Evolutionary conservation across 2,329 filamentous ascomycete species (phyloP).

Genomic region (Karstenula rhodostoma): DNA sequence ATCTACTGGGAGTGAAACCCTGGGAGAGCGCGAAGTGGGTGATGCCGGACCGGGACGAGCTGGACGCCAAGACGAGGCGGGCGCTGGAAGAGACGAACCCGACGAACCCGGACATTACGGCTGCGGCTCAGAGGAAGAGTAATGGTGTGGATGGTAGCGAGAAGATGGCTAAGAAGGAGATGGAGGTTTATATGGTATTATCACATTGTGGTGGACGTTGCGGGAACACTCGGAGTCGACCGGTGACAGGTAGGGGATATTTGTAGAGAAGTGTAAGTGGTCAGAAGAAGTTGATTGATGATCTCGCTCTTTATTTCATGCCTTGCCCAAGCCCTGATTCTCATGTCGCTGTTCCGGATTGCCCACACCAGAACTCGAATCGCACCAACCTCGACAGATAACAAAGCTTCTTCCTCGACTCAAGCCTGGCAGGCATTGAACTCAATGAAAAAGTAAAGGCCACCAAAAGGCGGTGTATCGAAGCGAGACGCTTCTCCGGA

Average conservation of each 20-base stretch:
- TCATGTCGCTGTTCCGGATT: too few species aligned
- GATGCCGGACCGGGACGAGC: constrained; percentile 34
- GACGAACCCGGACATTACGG: constrained; percentile 30
- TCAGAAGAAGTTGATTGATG: too few species aligned
- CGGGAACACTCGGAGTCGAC: neutral
- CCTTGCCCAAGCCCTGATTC: too few species aligned
- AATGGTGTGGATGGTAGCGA: neutral
- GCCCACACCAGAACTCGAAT: too few species aligned
- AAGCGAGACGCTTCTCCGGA: too few species aligned
- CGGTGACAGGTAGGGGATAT: too few species aligned
- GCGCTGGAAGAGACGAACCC: constrained; percentile 33
- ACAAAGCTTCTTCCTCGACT: neutral
- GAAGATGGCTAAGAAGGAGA: constrained; percentile 16
- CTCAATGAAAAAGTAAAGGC: neutral
- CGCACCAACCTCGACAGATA: too few species aligned
- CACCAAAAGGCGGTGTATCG: neutral
- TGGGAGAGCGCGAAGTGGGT: constrained; percentile 67
- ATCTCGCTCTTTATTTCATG: too few species aligned
- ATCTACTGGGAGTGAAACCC: constrained; percentile 69
- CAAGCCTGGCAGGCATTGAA: neutral
- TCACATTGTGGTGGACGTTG: neutral
- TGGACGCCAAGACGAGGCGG: constrained; percentile 34
- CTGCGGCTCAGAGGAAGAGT: constrained; percentile 18
- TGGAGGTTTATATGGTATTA: neutral
- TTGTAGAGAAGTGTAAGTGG: too few species aligned